Base-by-base conservation (phyloP, 225 moss, liverwort and hornwort genomes). In the Marchantia paleacea region DNA sequence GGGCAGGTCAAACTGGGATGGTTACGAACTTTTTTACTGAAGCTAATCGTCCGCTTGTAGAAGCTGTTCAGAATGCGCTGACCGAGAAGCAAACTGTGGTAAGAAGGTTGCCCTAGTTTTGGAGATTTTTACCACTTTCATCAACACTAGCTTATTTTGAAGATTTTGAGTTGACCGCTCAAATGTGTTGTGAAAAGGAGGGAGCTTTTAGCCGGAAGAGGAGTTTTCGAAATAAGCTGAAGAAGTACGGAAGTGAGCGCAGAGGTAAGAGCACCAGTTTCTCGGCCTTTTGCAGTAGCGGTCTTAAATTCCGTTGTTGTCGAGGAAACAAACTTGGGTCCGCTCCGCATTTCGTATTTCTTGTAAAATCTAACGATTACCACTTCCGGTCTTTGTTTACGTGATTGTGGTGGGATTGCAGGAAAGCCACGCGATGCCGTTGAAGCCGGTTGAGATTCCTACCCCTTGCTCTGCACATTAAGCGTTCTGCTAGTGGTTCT, bases 21-120 rank as follows among this genome's bases (percentile, higher is more conserved):
- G 95, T 94, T 78, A 99, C 99, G 16, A 99, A 91, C 82, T 89
- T 99, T 29, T 99, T 85, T 52, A 92, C 91, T 2, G 91, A 90
- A 53, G 89, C 89, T 7, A 95, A 87, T 71, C 75, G 84, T 29
- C 90, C 90, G 20, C 95, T 99, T 81, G 99, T 95, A 24, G 90
- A 87, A 62, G 95, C 94, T 55, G 92, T 99, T 75, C 90, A 88
- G 12, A 89, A 90, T 30, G 92, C 99, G 30, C 88, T 91, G 22
- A 79, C 88, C n/a, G 85, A 88, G 78, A 83, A 88, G 66, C 81
- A 86, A 70, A 90, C 93, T 79, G 91, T 99, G 87, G 97, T 90
- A 84, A 80, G 76, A 12, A 16, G 58, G 53, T 51, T 7, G 29
- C 60, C 30, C 29, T 6, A 24, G 79, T 53, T 15, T 14, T 53